Percentiles rank a stretch among this genome's conserved stretches.
Conservation (phyloP, 2,329 filamentous ascomycete species). For the Annulohypoxylon truncatum region DNA sequence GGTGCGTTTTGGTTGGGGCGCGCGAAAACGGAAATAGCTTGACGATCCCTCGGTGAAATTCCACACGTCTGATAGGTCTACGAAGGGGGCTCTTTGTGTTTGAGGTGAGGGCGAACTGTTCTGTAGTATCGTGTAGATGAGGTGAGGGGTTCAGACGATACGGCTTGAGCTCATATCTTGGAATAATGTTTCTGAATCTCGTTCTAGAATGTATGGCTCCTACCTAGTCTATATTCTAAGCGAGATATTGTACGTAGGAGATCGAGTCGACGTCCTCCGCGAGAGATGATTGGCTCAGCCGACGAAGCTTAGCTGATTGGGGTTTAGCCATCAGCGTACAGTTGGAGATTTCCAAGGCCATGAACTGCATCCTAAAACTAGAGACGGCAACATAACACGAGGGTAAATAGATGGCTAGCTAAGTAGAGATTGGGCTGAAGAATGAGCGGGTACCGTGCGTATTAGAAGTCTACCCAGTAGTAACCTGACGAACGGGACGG, state of each 20-base stretch:
- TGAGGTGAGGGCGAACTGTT: conserved; percentile 3
- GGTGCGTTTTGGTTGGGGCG: conserved; percentile 29
- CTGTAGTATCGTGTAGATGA: conserved; percentile 1
- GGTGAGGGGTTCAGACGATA: conserved; percentile 4
- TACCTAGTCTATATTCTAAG: conserved; percentile 1
- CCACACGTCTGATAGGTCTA: conserved; percentile 22
- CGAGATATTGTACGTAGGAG: not conserved
- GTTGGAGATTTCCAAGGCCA: conserved; percentile 9
- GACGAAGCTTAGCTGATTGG: not conserved
- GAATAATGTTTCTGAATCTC: not conserved
- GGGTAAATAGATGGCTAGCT: conserved; percentile 2
- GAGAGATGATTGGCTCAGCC: conserved; percentile 1
- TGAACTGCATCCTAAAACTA: not conserved
- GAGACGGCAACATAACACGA: conserved; percentile 16
- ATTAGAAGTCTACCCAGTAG: not conserved
- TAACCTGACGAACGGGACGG: conserved; percentile 15
- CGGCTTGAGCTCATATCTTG: not conserved
- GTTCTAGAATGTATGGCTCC: conserved; percentile 9
- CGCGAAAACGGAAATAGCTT: conserved; percentile 31
- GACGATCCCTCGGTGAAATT: conserved; percentile 37
- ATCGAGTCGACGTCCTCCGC: not conserved
- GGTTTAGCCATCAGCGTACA: not conserved
- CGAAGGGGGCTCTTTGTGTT: conserved; percentile 17
- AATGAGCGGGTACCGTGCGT: conserved; percentile 17
- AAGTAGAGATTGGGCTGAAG: conserved; percentile 5